Percentiles rank a stretch among this genome's conserved stretches.
phyloP scores from a whole-genome alignment of 805 yeast genomes.

The Brettanomyces custersianus region DNA sequence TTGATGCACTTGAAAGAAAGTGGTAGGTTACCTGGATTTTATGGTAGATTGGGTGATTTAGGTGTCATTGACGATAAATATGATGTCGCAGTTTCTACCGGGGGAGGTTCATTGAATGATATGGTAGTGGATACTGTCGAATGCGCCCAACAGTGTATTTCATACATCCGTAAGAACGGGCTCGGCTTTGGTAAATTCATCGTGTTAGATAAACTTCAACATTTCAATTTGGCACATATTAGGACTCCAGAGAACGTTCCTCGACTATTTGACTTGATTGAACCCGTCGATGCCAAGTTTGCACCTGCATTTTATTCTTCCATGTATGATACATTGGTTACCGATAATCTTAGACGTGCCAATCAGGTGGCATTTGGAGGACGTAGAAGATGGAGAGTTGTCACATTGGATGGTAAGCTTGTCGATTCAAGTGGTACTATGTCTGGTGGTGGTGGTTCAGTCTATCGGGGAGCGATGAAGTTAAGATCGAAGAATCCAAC shows the following conservation, averaged over 20 bases:
- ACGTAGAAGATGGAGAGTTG: slow-evolving; percentile 69
- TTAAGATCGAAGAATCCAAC: slow-evolving; percentile 29
- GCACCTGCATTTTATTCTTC: slow-evolving; percentile 86
- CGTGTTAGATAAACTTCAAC: slow-evolving; percentile 63
- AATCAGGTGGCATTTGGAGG: slow-evolving; percentile 80
- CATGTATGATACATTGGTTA: slow-evolving; percentile 80
- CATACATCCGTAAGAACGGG: slow-evolving; percentile 69
- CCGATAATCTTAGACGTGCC: slow-evolving; percentile 69
- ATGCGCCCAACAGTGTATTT: slow-evolving; percentile 56
- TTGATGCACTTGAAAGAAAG: slow-evolving; percentile 61
- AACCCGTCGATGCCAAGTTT: slow-evolving; percentile 57
- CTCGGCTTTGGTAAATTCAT: slow-evolving; percentile 88
- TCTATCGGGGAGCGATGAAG: slow-evolving; percentile 71
- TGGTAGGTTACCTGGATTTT: slow-evolving; percentile 77
- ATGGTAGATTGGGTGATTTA: slow-evolving; percentile 86
- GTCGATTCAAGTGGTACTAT: slow-evolving; percentile 92
- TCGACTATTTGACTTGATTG: slow-evolving; percentile 75
- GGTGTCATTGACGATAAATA: slow-evolving; percentile 85
- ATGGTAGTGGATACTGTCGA: slow-evolving; percentile 80
- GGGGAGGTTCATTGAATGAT: slow-evolving; percentile 84
- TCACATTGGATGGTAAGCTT: slow-evolving; percentile 83
- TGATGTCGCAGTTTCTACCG: slow-evolving; percentile 92
- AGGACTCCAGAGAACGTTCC: slow-evolving; percentile 70
- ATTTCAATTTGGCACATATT: slow-evolving; percentile 47
- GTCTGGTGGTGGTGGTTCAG: slow-evolving; percentile 87